Evolutionary conservation across 1,284 basidiomycete species (phyloP).

Genomic region (Salmacisia buchloeana): DNA sequence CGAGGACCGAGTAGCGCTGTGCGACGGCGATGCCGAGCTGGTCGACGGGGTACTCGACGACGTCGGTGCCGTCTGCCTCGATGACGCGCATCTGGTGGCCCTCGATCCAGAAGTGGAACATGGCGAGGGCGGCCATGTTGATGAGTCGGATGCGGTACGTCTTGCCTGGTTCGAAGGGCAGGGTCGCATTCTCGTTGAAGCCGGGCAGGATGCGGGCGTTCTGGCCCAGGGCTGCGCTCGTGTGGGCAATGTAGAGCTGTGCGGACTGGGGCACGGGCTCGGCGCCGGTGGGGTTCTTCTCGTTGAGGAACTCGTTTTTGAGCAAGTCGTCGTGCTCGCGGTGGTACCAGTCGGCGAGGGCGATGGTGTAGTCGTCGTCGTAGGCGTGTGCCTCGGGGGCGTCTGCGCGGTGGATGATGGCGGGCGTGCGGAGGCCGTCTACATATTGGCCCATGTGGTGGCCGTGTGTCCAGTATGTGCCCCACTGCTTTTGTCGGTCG

Average conservation of each 20-base stretch:
- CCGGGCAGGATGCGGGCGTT: slow-evolving; percentile 33
- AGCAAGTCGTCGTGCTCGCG: slow-evolving; percentile 34
- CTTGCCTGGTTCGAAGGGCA: slow-evolving; percentile 64
- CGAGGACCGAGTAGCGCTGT: slow-evolving; percentile 87
- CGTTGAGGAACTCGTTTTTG: slow-evolving; percentile 62
- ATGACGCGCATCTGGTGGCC: slow-evolving; percentile 84
- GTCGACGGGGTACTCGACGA: slow-evolving; percentile 66
- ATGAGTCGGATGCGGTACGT: slow-evolving; percentile 68
- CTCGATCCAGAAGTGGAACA: slow-evolving; percentile 61
- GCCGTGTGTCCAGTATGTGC: slow-evolving; percentile 67
- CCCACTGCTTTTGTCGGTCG: slow-evolving; percentile 24
- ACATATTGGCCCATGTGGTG: slow-evolving; percentile 42
- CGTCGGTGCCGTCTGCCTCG: slow-evolving; percentile 79
- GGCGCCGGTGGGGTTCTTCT: slow-evolving; percentile 50
- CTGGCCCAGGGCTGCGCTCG: slow-evolving; percentile 55
- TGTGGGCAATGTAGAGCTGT: slow-evolving; percentile 66
- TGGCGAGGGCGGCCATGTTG: slow-evolving; percentile 60
- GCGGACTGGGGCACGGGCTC: slow-evolving; percentile 31
- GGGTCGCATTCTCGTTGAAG: slow-evolving; percentile 72
- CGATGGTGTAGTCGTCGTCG: slow-evolving; percentile 84
- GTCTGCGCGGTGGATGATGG: slow-evolving; percentile 63
- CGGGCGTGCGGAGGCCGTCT: slow-evolving; percentile 70
- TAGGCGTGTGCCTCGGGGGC: slow-evolving; percentile 58
- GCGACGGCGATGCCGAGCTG: slow-evolving; percentile 71
- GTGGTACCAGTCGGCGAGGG: slow-evolving; percentile 69